These are phyloP conservation scores for Nothomitra cinnamomea DNA, from an alignment of 2,329 filamentous ascomycete species.

Conservation along the genomic window DNA sequence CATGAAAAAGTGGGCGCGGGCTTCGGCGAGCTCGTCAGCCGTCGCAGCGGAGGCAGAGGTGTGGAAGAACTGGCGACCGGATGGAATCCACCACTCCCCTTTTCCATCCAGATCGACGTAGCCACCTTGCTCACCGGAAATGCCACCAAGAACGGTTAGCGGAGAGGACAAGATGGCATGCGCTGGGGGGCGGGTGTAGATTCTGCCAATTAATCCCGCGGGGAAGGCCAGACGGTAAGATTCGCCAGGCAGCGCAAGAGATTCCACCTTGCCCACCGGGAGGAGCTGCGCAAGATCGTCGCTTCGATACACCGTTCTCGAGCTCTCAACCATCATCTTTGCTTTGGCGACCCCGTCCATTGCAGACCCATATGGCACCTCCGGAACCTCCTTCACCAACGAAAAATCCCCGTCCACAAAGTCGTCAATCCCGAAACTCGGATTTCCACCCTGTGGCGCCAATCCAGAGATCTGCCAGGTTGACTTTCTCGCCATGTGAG, in stretches of 20 bases:
- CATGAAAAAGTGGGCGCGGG: background rate
- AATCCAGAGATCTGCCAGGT: too few species aligned
- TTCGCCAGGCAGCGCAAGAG: background rate
- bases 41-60: background rate
- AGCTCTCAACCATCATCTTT: background rate
- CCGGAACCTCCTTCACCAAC: too few species aligned
- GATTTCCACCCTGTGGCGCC: too few species aligned
- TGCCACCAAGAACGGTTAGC: too few species aligned
- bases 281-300: slow-evolving; percentile 1
- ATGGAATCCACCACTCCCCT: slow-evolving; percentile 2
- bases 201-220: background rate
- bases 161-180: background rate
- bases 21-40: background rate
- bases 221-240: slow-evolving; percentile 3
- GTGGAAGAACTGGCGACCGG: background rate
- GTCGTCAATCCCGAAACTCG: too few species aligned
- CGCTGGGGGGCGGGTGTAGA: background rate
- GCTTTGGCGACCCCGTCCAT: background rate
- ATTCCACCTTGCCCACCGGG: background rate
- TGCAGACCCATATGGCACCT: background rate
- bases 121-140: too few species aligned
- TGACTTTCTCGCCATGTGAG: too few species aligned
- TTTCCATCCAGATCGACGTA: slow-evolving; percentile 5
- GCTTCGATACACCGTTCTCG: background rate
- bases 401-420: too few species aligned